These are phyloP conservation scores for Penicillium corylophilum DNA, from an alignment of 2,329 filamentous ascomycete genomes.

Conservation along the genomic window DNA sequence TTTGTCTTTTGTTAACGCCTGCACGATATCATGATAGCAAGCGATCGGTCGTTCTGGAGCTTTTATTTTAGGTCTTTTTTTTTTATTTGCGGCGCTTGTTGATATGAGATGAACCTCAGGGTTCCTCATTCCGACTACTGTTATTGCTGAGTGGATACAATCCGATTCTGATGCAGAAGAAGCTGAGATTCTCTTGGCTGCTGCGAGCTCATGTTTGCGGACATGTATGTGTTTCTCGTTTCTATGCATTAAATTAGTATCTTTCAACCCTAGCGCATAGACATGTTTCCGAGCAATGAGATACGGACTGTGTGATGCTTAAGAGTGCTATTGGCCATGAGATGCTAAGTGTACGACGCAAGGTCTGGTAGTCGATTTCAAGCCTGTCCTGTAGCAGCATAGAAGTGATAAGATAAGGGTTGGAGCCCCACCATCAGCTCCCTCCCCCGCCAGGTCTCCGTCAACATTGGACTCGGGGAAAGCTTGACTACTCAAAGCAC, in stretches of 20 bases:
- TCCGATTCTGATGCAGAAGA: not conserved
- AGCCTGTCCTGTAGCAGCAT: not conserved
- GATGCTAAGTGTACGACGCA: no score
- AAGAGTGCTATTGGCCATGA: not conserved
- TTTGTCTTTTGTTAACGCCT: slow-evolving; percentile 1
- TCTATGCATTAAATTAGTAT: slow-evolving; percentile 11
- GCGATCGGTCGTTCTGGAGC: slow-evolving; percentile 29
- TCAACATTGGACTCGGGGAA: slow-evolving; percentile 8
- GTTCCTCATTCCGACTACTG: not conserved
- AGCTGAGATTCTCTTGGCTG: not conserved
- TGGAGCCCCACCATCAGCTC: not conserved
- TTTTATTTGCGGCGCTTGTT: not conserved
- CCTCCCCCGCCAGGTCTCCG: slow-evolving; percentile 1
- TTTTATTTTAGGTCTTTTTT: slow-evolving; percentile 9
- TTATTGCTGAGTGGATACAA: not conserved
- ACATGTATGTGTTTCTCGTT: not conserved
- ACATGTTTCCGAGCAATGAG: slow-evolving; percentile 11
- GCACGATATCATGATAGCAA: slow-evolving; percentile 37
- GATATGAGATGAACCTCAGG: not conserved
- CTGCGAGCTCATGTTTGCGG: not conserved
- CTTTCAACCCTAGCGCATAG: slow-evolving; percentile 9
- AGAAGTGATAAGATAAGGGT: not conserved
- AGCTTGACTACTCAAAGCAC: not conserved
- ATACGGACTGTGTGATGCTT: slow-evolving; percentile 5
- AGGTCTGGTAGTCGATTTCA: not conserved